Evolutionary conservation across 2,329 filamentous ascomycete genomes (phyloP), one percentile per base, ranked within the genome.

Genomic region (Fusarium caatingaense): DNA sequence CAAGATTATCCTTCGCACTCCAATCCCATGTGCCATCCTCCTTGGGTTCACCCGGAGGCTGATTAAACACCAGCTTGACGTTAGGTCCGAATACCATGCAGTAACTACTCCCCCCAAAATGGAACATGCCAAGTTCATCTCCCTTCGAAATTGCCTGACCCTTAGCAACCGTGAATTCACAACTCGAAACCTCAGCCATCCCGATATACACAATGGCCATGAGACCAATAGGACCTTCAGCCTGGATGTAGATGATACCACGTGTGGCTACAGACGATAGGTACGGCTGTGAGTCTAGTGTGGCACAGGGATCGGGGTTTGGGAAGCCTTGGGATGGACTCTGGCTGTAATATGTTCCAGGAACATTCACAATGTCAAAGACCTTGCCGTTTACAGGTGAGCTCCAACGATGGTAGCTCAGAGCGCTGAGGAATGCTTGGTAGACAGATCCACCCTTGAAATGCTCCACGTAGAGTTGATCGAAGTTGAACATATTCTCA

Each of bases 391-490:
- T 83, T 0, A 92, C 84, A 3, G 90, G 90, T 0, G 87, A 79
- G 74, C 91, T 87, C 90, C 90, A 92, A 21, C 90, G 84, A 76
- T 92, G 90, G 75, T 92, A 92, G 46, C 85, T 88, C 28, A 89
- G 78, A 0, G 88, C 85, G 16, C 84, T 88, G 3, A 92, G 78
- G 69, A 91, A 92, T 0, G 89, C 89, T 71, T 92, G 90, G 74
- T 91, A 92, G 4, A 92, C 81, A 0, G 88, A 91, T 0, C 87
- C 90, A 1, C 85, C 85, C 3, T 83, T 82, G 66, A 92, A 92
- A 3, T 85, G 71, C 8, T 78, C 70, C 0, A 85, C 78, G 34
- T 12, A 12, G 5, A 85, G 72, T 0, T 77, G 66, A 66, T 89
- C 85, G 60, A 85, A 77, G 2, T 81, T 82, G 3, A 92, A 80